Conservation (phyloP, 2,329 filamentous ascomycete species). For the Helotiales sp. region DNA sequence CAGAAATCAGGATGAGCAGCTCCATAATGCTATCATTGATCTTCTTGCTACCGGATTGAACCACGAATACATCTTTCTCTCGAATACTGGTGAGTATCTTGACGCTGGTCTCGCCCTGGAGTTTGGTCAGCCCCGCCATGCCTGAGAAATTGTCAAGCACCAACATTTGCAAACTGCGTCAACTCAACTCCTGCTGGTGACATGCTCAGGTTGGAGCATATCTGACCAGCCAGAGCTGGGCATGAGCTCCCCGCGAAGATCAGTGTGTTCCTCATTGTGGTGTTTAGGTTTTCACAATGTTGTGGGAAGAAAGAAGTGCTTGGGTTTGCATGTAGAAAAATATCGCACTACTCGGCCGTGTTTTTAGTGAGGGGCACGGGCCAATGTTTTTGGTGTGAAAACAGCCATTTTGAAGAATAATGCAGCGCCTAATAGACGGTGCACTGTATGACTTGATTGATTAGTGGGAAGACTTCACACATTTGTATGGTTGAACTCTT, state of each 20-base stretch:
- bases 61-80: conserved; percentile 98
- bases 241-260: conserved; percentile 69
- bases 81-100: conserved; percentile 75
- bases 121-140: conserved; percentile 32
- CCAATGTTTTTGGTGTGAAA: no score
- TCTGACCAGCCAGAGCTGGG: conserved; percentile 62
- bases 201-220: conserved; percentile 70
- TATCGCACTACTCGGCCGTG: neutral
- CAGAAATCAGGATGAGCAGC: conserved; percentile 97
- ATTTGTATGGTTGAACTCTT: no score
- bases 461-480: no score
- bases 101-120: conserved; percentile 68
- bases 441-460: no score
- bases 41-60: conserved; percentile 92
- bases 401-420: no score
- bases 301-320: conserved; percentile 2
- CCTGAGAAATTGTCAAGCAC: conserved; percentile 37
- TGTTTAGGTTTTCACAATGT: conserved; percentile 4
- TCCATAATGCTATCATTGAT: conserved; percentile 99
- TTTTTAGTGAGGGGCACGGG: no score
- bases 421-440: no score
- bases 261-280: conserved; percentile 62
- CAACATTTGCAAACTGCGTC: conserved; percentile 70
- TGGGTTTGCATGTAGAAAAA: neutral
- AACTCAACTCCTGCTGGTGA: conserved; percentile 63